These are phyloP conservation scores for Ceratocystis lukuohia DNA, from an alignment of 2,329 filamentous ascomycete genomes.

Conservation along the genomic window DNA sequence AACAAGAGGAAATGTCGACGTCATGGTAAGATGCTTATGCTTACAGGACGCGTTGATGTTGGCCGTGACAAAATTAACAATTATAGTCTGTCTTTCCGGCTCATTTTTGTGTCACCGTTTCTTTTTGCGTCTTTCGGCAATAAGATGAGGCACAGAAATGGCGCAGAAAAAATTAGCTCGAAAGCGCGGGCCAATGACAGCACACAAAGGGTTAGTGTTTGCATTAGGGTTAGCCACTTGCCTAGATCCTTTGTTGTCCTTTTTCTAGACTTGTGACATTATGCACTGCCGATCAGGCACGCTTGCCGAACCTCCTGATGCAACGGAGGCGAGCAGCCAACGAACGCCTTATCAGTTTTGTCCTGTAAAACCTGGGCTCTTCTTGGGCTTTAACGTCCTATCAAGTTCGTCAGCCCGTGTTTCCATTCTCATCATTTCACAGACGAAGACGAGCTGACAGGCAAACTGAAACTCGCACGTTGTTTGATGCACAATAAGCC, in stretches of 20 bases:
- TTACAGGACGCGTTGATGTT: background rate
- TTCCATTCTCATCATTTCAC: background rate
- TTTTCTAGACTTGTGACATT: background rate
- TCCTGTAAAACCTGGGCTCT: background rate
- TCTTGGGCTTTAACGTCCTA: too few relatives aligned
- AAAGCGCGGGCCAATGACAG: background rate
- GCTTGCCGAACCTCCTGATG: background rate
- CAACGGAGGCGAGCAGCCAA: background rate
- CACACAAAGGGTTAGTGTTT: background rate
- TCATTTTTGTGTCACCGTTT: background rate
- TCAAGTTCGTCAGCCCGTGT: background rate
- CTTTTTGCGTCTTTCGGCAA: background rate
- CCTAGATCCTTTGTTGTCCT: background rate
- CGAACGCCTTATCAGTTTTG: background rate
- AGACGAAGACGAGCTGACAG: background rate
- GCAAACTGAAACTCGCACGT: background rate
- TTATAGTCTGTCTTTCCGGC: background rate
- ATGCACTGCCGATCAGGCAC: conserved; percentile 4
- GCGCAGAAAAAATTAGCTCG: background rate
- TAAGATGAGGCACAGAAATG: background rate
- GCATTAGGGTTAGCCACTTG: background rate
- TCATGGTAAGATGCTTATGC: background rate
- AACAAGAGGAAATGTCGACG: background rate
- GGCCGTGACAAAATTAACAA: background rate
- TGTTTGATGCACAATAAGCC: background rate